Evolutionary conservation across 176 grass and related monocot genomes (phyloP).

Genomic region (Alloteropsis semialata): DNA sequence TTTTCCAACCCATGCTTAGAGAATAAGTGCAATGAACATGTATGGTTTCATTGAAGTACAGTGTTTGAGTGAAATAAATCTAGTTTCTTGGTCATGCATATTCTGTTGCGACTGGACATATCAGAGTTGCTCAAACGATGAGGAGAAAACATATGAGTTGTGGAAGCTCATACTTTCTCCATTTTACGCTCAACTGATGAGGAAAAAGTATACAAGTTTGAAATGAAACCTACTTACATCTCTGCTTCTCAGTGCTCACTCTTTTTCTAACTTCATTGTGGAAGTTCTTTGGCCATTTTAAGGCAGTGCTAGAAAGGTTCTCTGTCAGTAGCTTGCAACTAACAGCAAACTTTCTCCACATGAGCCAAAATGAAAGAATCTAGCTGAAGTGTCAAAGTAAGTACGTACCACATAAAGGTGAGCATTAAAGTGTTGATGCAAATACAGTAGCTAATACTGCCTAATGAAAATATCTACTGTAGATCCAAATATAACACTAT

Average conservation of each 20-base stretch:
- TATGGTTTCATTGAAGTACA: background rate
- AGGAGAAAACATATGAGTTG: background rate
- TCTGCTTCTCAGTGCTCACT: background rate
- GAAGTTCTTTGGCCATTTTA: background rate
- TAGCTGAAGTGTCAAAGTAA: constrained; percentile 1
- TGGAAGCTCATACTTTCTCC: no score
- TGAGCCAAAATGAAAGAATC: constrained; percentile 15
- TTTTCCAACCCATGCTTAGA: background rate
- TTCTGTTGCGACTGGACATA: background rate
- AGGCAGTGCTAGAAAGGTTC: background rate
- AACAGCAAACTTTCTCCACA: background rate
- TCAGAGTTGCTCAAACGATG: background rate
- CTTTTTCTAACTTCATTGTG: background rate
- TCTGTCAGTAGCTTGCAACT: background rate
- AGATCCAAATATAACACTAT: background rate
- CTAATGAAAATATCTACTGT: background rate
- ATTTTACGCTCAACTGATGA: no score
- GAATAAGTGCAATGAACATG: background rate
- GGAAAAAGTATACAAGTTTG: no score
- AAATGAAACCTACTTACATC: background rate
- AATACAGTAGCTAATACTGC: background rate
- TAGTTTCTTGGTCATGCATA: background rate
- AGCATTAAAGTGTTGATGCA: background rate
- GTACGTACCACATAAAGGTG: background rate
- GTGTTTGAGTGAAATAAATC: background rate